These are phyloP conservation scores for Petunia hybrid DNA, from an alignment of 305 asterid genomes.

Conservation along the genomic window DNA sequence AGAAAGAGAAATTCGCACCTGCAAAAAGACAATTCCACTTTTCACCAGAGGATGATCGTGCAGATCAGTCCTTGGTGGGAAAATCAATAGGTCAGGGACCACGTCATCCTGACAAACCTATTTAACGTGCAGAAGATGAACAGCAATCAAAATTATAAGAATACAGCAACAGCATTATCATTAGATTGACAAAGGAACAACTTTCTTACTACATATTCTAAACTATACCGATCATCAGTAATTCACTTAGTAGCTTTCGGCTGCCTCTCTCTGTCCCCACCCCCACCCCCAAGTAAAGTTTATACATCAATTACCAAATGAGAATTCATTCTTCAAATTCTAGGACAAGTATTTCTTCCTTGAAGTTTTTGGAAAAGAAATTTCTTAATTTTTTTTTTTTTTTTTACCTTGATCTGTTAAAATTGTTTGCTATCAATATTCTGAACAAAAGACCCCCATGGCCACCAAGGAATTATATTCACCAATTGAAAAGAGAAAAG, in stretches of 20 bases:
- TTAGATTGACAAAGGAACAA: background rate
- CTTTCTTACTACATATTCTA: background rate
- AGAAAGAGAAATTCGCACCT: constrained; percentile 53
- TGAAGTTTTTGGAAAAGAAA: constrained; percentile 15
- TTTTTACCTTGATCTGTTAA: background rate
- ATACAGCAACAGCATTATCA: background rate
- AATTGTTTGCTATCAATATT: constrained; percentile 9
- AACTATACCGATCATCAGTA: background rate
- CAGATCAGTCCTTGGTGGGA: constrained; percentile 89
- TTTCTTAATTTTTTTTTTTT: background rate
- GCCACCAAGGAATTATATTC: background rate
- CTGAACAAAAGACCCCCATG: background rate
- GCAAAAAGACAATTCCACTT: constrained; percentile 77
- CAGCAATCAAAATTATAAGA: background rate
- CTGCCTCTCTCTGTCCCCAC: background rate
- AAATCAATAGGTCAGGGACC: constrained; percentile 74
- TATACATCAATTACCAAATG: background rate
- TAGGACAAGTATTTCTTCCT: background rate
- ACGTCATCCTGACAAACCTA: constrained; percentile 81
- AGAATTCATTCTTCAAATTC: constrained; percentile 22
- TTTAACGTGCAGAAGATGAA: constrained; percentile 13
- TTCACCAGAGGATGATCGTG: constrained; percentile 83
- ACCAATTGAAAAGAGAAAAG: background rate
- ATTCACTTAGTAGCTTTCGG: background rate
- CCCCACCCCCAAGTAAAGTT: background rate